Conservation (phyloP, 2,329 filamentous ascomycete species). For the Colletotrichum falcatum region DNA sequence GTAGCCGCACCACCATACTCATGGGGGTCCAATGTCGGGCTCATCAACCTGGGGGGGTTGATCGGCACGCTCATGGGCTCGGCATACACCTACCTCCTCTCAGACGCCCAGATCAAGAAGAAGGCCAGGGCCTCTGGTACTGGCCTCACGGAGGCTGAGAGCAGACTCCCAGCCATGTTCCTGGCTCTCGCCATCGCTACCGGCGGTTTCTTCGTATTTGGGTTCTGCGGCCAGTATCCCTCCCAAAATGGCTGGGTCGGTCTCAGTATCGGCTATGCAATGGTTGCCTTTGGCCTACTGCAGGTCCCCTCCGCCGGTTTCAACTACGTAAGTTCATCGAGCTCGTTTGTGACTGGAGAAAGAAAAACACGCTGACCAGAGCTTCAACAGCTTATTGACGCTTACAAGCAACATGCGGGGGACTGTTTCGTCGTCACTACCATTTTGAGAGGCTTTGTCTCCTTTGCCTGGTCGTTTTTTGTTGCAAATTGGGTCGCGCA, state of each 20-base stretch:
- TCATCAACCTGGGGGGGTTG: conserved; percentile 51
- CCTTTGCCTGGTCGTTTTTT: conserved; percentile 68
- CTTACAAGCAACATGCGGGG: conserved; percentile 58
- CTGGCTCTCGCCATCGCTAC: conserved; percentile 49
- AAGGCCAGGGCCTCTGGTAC: conserved; percentile 43
- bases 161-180: conserved; percentile 48
- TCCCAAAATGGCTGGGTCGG: conserved; percentile 50
- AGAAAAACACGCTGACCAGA: neutral
- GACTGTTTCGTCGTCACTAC: conserved; percentile 68
- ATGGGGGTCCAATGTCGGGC: conserved; percentile 50
- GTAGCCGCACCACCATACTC: conserved; percentile 49
- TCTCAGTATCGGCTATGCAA: conserved; percentile 50
- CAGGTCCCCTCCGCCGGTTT: conserved; percentile 55
- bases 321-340: conserved; percentile 51
- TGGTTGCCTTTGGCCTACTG: conserved; percentile 53
- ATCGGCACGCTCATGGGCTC: conserved; percentile 48
- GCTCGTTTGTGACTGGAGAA: rapidly evolving
- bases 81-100: conserved; percentile 45
- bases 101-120: conserved; percentile 45
- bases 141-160: conserved; percentile 51
- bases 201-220: conserved; percentile 51
- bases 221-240: conserved; percentile 52
- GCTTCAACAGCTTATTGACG: conserved; percentile 59
- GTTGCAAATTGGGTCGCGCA: conserved; percentile 59
- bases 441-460: conserved; percentile 59